Evolutionary conservation across 179 eudicot species (phyloP), one percentile per base, ranked within the genome.

Genomic region (Gypsophila paniculata): DNA sequence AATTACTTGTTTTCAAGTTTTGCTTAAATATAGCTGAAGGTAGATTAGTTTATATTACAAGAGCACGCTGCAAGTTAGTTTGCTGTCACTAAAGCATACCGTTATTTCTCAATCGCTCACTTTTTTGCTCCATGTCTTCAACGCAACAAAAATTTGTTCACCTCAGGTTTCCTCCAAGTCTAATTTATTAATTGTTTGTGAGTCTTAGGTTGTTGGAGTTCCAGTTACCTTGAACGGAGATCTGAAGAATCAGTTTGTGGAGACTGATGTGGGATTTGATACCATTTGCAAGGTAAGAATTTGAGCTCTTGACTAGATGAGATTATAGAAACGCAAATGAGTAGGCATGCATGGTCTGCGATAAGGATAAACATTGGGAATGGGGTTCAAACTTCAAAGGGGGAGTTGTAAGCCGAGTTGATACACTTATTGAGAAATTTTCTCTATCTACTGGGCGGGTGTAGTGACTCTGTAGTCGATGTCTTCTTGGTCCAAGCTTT

Each of bases 151-250:
- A 17, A 18, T 14, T 69, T 38, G 9, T 14, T 17, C 57, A 34
- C 48, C 34, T 13, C 23, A 49, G 32, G 8, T 57, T 63, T 11
- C 26, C 34, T 49, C 15, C 61, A 61, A 57, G 34, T 13, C 49
- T 18, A 1, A 59, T 18, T 19, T 23, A 71, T 22, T 39, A 15
- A 66, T 36, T 49, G 63, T 51, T 42, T 74, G 42, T 34, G 74
- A 73, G 19, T 78, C 78, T 67, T 79, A 94, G 99, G 99, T 94
- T 72, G 96, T 94, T 81, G 99, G 99, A 54, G 96, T 94, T 72
- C 99, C 99, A 66, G 99, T 94, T 75, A 94, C 99, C 51, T 76
- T 91, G 80, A 88, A 94, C 77, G 99, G 99, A 79, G 99, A 94
- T 81, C 87, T 94, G 70, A 91, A 91, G 83, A 94, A 94, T 80